phyloP scores from a whole-genome alignment of 495 filamentous ascomycete genomes.

The Neurospora terricola region DNA sequence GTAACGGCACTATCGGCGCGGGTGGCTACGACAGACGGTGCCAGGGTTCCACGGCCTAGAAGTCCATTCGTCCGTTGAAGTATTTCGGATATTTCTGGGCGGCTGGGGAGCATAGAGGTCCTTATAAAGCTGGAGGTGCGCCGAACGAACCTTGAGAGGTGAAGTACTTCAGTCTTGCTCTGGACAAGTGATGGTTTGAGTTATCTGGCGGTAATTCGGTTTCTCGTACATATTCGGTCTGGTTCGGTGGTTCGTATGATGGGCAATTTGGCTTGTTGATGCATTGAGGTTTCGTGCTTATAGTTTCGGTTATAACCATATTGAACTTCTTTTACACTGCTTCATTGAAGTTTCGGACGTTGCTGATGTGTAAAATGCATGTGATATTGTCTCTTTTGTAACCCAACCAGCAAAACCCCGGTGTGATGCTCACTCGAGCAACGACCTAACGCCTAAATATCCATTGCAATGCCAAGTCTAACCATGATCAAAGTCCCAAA shows the following conservation, averaged over 20 bases:
- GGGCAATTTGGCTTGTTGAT: neutral
- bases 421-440: neutral
- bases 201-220: neutral
- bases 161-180: neutral
- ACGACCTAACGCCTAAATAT: neutral
- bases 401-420: neutral
- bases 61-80: neutral
- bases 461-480: neutral
- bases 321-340: neutral
- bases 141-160: neutral
- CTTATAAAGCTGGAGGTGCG: neutral
- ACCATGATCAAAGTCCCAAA: neutral
- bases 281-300: too few species aligned
- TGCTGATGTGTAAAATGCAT: neutral
- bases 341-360: neutral
- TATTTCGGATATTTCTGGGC: neutral
- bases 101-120: neutral
- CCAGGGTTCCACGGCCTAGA: neutral
- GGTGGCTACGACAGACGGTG: slow-evolving; percentile 22
- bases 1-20: slow-evolving; percentile 8
- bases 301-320: neutral
- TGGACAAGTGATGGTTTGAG: neutral
- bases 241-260: neutral
- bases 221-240: neutral
- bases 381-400: neutral